phyloP scores from a whole-genome alignment of 1,284 basidiomycete species.

The Salmacisia buchloeana region DNA sequence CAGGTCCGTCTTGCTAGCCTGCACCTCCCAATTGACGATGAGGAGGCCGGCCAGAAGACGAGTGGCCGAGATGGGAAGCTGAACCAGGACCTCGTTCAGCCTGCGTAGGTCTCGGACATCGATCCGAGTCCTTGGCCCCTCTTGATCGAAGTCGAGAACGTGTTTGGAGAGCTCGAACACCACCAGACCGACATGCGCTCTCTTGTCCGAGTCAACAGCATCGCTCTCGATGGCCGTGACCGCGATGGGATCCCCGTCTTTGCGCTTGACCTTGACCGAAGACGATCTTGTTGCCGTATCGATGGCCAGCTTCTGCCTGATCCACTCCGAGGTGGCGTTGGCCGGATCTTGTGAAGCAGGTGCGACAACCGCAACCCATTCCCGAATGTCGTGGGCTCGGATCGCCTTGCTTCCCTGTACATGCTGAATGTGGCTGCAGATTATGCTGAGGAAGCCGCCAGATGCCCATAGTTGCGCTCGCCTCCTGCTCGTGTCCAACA shows the following conservation, averaged over 20 bases:
- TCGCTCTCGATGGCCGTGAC: neutral
- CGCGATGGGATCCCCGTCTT: neutral
- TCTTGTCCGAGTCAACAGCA: neutral
- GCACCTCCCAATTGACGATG: neutral
- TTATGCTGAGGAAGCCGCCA: neutral
- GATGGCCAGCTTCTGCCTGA: neutral
- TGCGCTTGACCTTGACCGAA: neutral
- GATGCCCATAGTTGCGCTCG: neutral
- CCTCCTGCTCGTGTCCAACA: neutral
- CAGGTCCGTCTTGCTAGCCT: neutral
- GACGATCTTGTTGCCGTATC: neutral
- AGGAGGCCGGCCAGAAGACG: neutral
- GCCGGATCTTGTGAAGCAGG: neutral
- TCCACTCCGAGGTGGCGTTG: neutral
- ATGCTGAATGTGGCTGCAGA: neutral
- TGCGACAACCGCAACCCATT: neutral
- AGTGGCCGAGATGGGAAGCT: neutral
- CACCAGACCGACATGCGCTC: neutral
- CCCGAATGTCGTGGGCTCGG: neutral
- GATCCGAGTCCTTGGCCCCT: neutral
- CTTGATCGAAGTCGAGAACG: neutral
- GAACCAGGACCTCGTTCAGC: neutral
- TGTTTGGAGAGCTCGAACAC: constrained; percentile 5
- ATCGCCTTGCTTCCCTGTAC: neutral
- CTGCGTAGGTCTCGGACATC: neutral